Evolutionary conservation across 768 basidiomycete genomes (phyloP).

Genomic region (Phanerochaete carnosa): DNA sequence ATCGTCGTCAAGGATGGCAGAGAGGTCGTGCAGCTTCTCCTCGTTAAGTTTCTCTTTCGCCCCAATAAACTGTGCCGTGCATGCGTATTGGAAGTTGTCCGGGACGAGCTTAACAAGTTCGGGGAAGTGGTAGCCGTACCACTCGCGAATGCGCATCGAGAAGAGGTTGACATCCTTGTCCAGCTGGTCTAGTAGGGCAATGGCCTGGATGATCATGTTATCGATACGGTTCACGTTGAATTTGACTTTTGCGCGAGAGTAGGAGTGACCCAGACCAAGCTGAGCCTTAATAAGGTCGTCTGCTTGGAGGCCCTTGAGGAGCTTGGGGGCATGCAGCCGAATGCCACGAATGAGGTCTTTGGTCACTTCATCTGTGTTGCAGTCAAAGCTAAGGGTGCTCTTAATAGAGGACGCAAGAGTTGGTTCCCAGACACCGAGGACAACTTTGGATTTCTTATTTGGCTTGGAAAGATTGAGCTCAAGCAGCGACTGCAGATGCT

Average conservation of each 20-base stretch:
- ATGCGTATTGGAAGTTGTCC: conserved; percentile 94
- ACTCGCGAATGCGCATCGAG: conserved; percentile 96
- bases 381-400: conserved; percentile 64
- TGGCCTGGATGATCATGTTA: conserved; percentile 99
- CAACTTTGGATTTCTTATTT: conserved; percentile 63
- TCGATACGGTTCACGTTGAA: conserved; percentile 95
- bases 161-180: conserved; percentile 99
- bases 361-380: conserved; percentile 77
- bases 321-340: conserved; percentile 84
- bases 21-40: conserved; percentile 75
- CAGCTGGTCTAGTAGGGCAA: conserved; percentile 95
- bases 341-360: conserved; percentile 90
- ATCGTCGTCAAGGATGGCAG: conserved; percentile 81
- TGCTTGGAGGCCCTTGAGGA: conserved; percentile 83
- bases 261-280: conserved; percentile 95
- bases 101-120: conserved; percentile 92
- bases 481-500: conserved; percentile 76
- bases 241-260: conserved; percentile 96
- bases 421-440: conserved; percentile 78
- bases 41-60: conserved; percentile 81
- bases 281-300: conserved; percentile 92
- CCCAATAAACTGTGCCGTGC: conserved; percentile 79
- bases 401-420: conserved; percentile 76
- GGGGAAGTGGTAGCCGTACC: conserved; percentile 99
- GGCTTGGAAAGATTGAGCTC: conserved; percentile 84